phyloP scores from a whole-genome alignment of 148 eudicot species.

The Rhododendron kiyosumense region DNA sequence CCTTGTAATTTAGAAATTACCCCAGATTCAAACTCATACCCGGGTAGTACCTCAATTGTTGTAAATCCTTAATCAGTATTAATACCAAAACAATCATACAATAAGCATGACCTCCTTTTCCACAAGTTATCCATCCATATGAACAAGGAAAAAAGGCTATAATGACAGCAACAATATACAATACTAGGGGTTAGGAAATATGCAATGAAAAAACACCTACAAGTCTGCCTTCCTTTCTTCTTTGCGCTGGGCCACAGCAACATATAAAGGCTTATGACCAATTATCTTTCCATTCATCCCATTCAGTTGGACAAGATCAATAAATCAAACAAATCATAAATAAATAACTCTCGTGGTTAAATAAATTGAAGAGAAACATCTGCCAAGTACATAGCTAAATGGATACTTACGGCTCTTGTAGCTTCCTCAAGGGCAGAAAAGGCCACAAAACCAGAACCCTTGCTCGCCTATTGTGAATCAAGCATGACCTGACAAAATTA shows the following conservation, averaged over 20 bases:
- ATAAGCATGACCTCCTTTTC: neutral
- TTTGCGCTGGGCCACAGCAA: conserved; percentile 22
- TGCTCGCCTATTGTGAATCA: conserved; percentile 47
- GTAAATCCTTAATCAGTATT: neutral
- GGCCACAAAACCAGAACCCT: conserved; percentile 71
- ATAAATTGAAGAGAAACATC: neutral
- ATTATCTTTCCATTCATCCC: conserved; percentile 22
- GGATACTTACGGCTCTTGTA: conserved; percentile 47
- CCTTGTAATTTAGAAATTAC: neutral
- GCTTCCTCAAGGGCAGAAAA: conserved; percentile 62
- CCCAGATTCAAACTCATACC: neutral
- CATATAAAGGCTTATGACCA: conserved; percentile 18
- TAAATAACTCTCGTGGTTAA: neutral
- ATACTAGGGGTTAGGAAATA: neutral
- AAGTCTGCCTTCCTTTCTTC: conserved; percentile 21
- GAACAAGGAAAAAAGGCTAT: neutral
- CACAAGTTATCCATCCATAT: neutral
- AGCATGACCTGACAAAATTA: conserved; percentile 34
- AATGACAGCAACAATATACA: neutral
- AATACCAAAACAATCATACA: neutral
- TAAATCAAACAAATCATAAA: neutral
- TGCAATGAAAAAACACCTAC: conserved; percentile 9
- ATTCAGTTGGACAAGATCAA: conserved; percentile 7
- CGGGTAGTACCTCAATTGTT: neutral
- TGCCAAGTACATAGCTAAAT: neutral